Evolutionary conservation across 1,139 yeast genomes (phyloP).

Genomic region (Suhomyces maxii): DNA sequence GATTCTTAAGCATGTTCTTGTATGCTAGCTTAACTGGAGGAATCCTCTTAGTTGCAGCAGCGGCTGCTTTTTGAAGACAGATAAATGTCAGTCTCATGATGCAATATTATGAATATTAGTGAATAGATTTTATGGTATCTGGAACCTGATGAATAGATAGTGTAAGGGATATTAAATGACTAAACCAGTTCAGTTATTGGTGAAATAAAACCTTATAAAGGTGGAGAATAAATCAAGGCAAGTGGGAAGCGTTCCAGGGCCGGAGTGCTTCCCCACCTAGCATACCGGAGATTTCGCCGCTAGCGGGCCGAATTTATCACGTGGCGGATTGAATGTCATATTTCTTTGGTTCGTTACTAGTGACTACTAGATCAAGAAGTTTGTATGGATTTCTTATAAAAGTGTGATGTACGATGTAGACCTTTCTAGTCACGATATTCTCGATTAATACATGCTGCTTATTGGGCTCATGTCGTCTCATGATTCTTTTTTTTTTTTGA

Average conservation of each 20-base stretch:
- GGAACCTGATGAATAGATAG: neutral
- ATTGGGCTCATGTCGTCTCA: too few species aligned
- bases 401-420: too few species aligned
- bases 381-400: too few species aligned
- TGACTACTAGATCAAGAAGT: too few species aligned
- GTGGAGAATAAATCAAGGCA: neutral
- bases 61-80: slow-evolving; percentile 29
- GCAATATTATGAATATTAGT: neutral
- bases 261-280: slow-evolving; percentile 1
- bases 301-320: slow-evolving; percentile 1
- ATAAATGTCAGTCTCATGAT: slow-evolving; percentile 26
- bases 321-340: neutral
- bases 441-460: too few species aligned
- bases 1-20: slow-evolving; percentile 40
- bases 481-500: too few species aligned
- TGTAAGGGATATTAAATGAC: neutral
- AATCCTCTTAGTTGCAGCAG: slow-evolving; percentile 11
- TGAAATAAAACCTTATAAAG: neutral
- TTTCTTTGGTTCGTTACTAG: too few species aligned
- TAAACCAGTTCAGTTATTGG: neutral
- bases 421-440: too few species aligned
- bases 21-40: slow-evolving; percentile 16
- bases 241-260: slow-evolving; percentile 1
- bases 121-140: neutral
- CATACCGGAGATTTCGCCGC: neutral